Base-by-base conservation (phyloP, 164 flowering plant genomes). In the Piper longum region DNA sequence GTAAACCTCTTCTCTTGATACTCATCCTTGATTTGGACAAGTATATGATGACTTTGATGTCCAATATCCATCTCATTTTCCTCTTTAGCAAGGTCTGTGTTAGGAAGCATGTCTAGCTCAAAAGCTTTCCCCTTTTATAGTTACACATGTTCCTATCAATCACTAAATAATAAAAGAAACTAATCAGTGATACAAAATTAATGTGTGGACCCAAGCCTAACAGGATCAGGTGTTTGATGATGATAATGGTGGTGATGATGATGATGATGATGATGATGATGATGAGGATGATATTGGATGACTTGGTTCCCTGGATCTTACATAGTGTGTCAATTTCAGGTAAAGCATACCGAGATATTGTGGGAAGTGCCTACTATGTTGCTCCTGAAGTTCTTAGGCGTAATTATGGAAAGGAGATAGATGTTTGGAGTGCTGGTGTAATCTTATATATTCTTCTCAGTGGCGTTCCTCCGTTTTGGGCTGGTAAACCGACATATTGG, bases 341-440 rank as follows among this genome's bases (percentile, higher is more conserved):
- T 12, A 62, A 59, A 54, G 55, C 43, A 44, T 65, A 65, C 62
- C 42, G 68, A 7, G 68, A 65, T 51, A 59, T 65, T 7, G 68
- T 65, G 17, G 68, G 68, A 42, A 65, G 66, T 63, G 66, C 66
- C 41, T 63, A 63, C 58, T 63, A 63, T 54, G 66, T 63, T 63
- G 66, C 66, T 57, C 68, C 68, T 48, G 68, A 65, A 59, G 68
- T 65, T 5, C 56, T 58, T 42, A 56, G 40, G 56, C 62, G 68
- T 40, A 45, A 26, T 16, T 65, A 65, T 45, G 62, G 62, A 36
- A 65, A 65, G 43, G 68, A 58, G 59, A 65, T 65, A 44, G 68
- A 65, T 65, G 48, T 65, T 43, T 65, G 68, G 68, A 65, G 68
- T 65, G 68, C 68, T 3, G 68, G 68, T 4, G 68, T 65, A 11